Percentiles rank a stretch among this genome's conserved stretches.
These are phyloP conservation scores for Cenchrus americanus DNA, from an alignment of 176 grass and related monocot species.

Conservation along the genomic window DNA sequence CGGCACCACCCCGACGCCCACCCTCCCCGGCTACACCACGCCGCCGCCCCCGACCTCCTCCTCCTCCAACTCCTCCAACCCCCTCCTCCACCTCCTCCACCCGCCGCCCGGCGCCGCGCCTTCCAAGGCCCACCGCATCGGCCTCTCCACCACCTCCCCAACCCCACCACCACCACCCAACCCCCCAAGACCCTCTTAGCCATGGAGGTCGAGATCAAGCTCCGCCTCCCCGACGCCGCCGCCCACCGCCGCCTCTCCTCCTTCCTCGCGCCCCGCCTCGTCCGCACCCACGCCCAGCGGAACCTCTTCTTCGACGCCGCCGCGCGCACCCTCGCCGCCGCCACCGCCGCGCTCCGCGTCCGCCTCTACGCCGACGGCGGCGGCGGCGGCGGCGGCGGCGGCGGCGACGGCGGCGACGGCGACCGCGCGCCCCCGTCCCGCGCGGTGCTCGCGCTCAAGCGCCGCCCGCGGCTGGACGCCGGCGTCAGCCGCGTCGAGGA, in stretches of 20 bases:
- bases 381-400: slow-evolving; percentile 12
- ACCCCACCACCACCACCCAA: not conserved
- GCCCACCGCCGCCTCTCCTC: slow-evolving; percentile 77
- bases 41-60: slow-evolving; percentile 15
- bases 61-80: slow-evolving; percentile 45
- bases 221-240: slow-evolving; percentile 70
- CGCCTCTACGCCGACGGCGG: slow-evolving; percentile 65
- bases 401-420: not conserved
- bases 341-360: slow-evolving; percentile 68
- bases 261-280: slow-evolving; percentile 59
- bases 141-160: slow-evolving; percentile 42
- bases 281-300: slow-evolving; percentile 69
- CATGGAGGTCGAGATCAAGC: slow-evolving; percentile 94
- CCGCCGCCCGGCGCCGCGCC: slow-evolving; percentile 59
- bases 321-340: slow-evolving; percentile 59
- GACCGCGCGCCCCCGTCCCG: slow-evolving; percentile 47
- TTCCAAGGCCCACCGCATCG: slow-evolving; percentile 74
- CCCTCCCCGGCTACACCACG: slow-evolving; percentile 32
- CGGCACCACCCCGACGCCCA: slow-evolving; percentile 25
- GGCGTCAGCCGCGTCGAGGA: slow-evolving; percentile 91
- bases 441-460: slow-evolving; percentile 83
- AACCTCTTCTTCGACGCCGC: slow-evolving; percentile 89
- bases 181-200: slow-evolving; percentile 41
- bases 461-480: slow-evolving; percentile 58
- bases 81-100: slow-evolving; percentile 66